Conservation (phyloP, 441 rosid genomes). For the Breynia disticha region DNA sequence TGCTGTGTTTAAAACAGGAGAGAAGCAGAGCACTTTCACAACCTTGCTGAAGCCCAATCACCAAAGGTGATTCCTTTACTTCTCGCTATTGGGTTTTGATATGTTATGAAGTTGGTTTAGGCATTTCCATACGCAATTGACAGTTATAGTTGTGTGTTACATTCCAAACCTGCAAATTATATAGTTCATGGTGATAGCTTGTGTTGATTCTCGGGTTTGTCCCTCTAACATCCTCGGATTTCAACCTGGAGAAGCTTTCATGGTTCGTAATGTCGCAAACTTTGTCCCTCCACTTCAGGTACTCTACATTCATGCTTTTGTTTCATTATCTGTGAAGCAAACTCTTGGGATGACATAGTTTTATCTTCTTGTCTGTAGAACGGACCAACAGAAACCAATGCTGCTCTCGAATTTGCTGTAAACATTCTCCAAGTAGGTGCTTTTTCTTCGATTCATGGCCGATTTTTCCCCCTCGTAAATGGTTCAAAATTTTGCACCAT, state of each 20-base stretch:
- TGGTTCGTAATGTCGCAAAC: slow-evolving; percentile 79
- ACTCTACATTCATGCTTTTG: slow-evolving; percentile 7
- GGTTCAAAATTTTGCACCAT: too few species aligned
- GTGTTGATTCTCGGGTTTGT: slow-evolving; percentile 96
- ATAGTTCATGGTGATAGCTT: slow-evolving; percentile 95
- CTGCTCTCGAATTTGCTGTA: slow-evolving; percentile 85
- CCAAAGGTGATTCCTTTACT: slow-evolving; percentile 49
- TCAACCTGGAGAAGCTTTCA: slow-evolving; percentile 96
- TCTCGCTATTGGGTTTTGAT: not conserved
- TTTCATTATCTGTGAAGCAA: not conserved
- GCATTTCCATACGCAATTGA: not conserved
- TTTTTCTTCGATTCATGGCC: not conserved
- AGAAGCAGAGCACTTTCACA: slow-evolving; percentile 54
- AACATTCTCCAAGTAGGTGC: slow-evolving; percentile 59
- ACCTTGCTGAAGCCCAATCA: slow-evolving; percentile 58
- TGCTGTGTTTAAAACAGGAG: slow-evolving; percentile 37
- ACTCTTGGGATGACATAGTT: not conserved
- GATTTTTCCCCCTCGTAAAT: not conserved
- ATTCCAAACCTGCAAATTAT: slow-evolving; percentile 18
- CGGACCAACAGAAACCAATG: slow-evolving; percentile 88
- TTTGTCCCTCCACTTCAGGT: slow-evolving; percentile 83
- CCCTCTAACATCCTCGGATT: slow-evolving; percentile 84
- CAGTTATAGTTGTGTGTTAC: not conserved
- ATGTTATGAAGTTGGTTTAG: not conserved
- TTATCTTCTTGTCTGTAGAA: slow-evolving; percentile 24